These are phyloP conservation scores for Picochlorum sp. DNA, from an alignment of 139 green algal species.

Conservation along the genomic window DNA sequence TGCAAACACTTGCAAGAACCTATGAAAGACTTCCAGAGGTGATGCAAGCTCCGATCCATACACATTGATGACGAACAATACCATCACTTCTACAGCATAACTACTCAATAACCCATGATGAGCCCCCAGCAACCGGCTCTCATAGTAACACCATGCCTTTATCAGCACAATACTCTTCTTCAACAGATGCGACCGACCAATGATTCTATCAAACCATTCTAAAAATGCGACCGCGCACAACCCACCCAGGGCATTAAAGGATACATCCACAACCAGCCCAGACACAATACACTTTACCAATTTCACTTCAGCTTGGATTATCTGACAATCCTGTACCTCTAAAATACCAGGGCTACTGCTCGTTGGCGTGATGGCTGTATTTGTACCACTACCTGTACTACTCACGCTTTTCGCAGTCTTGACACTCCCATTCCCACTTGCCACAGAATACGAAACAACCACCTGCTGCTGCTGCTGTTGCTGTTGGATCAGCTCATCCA, in stretches of 20 bases:
- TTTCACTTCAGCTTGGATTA: slow-evolving; percentile 57
- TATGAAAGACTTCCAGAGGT: slow-evolving; percentile 78
- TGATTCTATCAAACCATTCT: slow-evolving; percentile 68
- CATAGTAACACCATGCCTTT: slow-evolving; percentile 98
- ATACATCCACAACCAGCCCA: slow-evolving; percentile 96
- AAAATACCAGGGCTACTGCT: background rate
- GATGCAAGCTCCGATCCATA: slow-evolving; percentile 46
- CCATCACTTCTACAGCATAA: slow-evolving; percentile 92
- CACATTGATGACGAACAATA: slow-evolving; percentile 91
- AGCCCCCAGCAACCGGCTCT: slow-evolving; percentile 86
- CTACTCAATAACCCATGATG: slow-evolving; percentile 92
- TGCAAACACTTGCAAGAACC: slow-evolving; percentile 79
- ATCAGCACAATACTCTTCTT: slow-evolving; percentile 92
- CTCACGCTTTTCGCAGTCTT: no score
- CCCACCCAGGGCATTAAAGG: slow-evolving; percentile 86
- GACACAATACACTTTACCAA: slow-evolving; percentile 93
- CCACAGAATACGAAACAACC: background rate
- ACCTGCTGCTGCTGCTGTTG: slow-evolving; percentile 5
- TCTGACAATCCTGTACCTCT: background rate
- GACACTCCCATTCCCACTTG: no score
- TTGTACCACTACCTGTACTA: no score
- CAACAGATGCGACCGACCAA: slow-evolving; percentile 79
- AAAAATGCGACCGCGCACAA: slow-evolving; percentile 88
- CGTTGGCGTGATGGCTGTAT: background rate
- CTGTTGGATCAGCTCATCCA: slow-evolving; percentile 38